Evolutionary conservation across 345 rosid species (phyloP).

Genomic region (Eucalyptus pauciflora): DNA sequence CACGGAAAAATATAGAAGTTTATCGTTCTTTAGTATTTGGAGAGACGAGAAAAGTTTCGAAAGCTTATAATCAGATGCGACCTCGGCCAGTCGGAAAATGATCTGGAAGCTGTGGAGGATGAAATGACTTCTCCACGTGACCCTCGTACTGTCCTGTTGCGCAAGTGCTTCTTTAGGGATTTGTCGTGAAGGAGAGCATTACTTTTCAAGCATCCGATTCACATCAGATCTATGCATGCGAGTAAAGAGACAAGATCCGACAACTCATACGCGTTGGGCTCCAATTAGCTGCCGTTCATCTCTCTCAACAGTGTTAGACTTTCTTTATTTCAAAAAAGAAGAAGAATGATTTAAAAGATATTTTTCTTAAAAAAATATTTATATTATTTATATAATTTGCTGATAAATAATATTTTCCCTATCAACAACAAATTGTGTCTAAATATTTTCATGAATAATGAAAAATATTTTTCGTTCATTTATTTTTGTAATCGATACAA

Average conservation of each 20-base stretch:
- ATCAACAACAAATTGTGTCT: background rate
- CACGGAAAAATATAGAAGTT: background rate
- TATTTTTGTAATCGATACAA: accelerated
- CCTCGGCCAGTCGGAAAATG: background rate
- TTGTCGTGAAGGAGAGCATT: background rate
- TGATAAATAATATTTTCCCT: too few species aligned
- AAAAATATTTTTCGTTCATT: too few species aligned
- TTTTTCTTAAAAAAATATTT: too few species aligned
- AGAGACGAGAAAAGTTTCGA: background rate
- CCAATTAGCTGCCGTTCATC: background rate
- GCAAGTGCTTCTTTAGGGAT: background rate
- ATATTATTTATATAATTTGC: background rate
- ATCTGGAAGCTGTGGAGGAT: background rate
- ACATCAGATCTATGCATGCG: background rate
- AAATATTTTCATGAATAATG: too few species aligned
- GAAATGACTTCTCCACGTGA: background rate
- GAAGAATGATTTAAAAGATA: background rate
- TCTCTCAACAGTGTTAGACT: background rate
- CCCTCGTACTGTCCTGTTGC: background rate
- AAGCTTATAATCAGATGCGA: background rate
- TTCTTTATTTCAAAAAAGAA: too few species aligned
- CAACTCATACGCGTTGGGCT: background rate
- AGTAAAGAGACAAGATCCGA: background rate
- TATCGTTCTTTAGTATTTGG: background rate
- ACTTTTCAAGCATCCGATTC: background rate